Conservation (phyloP, 345 rosid species). For the Rhodamnia rubescens region DNA sequence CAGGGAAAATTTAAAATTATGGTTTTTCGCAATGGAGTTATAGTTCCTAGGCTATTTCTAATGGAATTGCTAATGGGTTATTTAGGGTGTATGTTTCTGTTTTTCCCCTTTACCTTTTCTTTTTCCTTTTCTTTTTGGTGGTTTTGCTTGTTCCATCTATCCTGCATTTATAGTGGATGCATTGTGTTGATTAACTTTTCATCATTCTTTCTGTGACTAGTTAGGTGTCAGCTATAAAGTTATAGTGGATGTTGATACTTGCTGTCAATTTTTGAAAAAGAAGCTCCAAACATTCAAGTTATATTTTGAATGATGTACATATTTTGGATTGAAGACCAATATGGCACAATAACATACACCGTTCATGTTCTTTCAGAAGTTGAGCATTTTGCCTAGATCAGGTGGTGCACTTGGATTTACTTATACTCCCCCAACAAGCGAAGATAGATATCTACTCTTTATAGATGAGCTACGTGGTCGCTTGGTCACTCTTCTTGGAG, state of each 20-base stretch:
- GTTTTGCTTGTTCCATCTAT: background rate
- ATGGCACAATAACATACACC: background rate
- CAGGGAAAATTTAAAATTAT: background rate
- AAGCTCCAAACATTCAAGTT: background rate
- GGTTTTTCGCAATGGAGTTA: background rate
- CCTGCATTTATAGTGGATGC: background rate
- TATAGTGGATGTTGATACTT: background rate
- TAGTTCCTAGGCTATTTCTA: background rate
- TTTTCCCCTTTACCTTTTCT: background rate
- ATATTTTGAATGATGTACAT: background rate
- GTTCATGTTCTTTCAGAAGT: constrained; percentile 40
- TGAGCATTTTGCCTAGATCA: constrained; percentile 95
- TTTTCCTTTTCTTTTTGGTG: background rate
- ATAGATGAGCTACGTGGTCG: constrained; percentile 92
- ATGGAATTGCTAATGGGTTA: background rate
- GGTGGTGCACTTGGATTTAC: constrained; percentile 98
- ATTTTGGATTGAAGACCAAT: background rate
- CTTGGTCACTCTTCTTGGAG: constrained; percentile 93
- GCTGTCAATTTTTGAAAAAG: background rate
- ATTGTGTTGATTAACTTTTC: background rate
- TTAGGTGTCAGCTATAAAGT: background rate
- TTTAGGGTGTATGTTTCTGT: background rate
- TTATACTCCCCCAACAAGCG: constrained; percentile 66
- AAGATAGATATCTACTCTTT: constrained; percentile 88
- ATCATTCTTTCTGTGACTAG: background rate